These are phyloP conservation scores for Butyriboletus loyo DNA, from an alignment of 768 basidiomycete genomes.

Conservation along the genomic window DNA sequence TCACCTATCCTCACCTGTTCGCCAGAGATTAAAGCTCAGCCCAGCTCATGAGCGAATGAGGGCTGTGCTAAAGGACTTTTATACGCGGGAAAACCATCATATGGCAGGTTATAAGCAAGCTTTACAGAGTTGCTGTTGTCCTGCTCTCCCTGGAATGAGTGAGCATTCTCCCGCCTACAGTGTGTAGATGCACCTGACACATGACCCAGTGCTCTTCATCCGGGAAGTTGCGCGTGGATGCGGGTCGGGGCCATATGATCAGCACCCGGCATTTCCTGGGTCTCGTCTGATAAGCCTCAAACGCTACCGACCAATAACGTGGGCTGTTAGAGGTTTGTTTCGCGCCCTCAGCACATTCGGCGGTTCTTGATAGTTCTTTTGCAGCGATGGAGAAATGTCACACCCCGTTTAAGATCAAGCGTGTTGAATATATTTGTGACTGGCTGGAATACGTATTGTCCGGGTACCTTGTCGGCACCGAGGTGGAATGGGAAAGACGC, in stretches of 20 bases:
- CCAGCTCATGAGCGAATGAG: slow-evolving; percentile 22
- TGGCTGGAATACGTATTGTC: slow-evolving; percentile 40
- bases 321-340: slow-evolving; percentile 40
- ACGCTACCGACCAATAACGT: slow-evolving; percentile 37
- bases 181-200: slow-evolving; percentile 1
- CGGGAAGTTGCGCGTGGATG: slow-evolving; percentile 32
- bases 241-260: slow-evolving; percentile 27
- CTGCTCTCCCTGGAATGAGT: slow-evolving; percentile 35
- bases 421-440: slow-evolving; percentile 33
- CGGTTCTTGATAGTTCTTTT: background rate
- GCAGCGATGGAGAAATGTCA: slow-evolving; percentile 49
- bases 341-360: background rate
- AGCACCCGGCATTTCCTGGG: slow-evolving; percentile 25
- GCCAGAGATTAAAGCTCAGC: slow-evolving; percentile 27
- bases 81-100: slow-evolving; percentile 24
- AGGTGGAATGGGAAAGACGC: slow-evolving; percentile 27
- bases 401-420: slow-evolving; percentile 39
- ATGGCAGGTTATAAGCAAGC: slow-evolving; percentile 31
- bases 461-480: slow-evolving; percentile 24
- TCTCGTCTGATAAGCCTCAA: slow-evolving; percentile 37
- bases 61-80: slow-evolving; percentile 18
- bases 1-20: background rate
- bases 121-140: slow-evolving; percentile 26
- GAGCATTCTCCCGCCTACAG: background rate
- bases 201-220: slow-evolving; percentile 29